Evolutionary conservation across 2,329 filamentous ascomycete genomes (phyloP).

Genomic region (Cordyceps cicadae): DNA sequence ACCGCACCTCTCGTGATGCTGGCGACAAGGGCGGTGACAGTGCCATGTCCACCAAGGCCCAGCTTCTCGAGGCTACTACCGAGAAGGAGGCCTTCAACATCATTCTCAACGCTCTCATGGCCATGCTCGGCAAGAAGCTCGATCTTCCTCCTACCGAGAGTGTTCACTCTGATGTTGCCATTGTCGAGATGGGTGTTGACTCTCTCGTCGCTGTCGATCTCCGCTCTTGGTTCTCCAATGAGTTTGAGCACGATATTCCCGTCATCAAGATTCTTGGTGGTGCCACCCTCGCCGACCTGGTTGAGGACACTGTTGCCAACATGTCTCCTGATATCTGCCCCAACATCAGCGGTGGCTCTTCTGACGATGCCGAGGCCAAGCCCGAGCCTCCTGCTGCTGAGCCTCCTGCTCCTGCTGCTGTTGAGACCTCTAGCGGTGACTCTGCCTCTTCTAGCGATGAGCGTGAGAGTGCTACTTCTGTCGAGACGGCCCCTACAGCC

Average conservation of each 20-base stretch:
- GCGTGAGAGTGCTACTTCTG: slow-evolving; percentile 7
- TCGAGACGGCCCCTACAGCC: slow-evolving; percentile 1
- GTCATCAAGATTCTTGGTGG: slow-evolving; percentile 37
- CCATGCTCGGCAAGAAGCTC: slow-evolving; percentile 13
- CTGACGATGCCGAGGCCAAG: slow-evolving; percentile 20
- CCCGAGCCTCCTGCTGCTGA: slow-evolving; percentile 18
- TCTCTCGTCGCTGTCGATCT: slow-evolving; percentile 27
- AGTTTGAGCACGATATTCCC: slow-evolving; percentile 34
- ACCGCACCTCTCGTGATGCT: slow-evolving; percentile 8
- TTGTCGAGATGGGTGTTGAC: slow-evolving; percentile 20
- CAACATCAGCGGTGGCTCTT: slow-evolving; percentile 6
- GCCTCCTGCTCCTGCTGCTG: slow-evolving; percentile 14
- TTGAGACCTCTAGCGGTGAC: slow-evolving; percentile 18
- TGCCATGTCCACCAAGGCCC: slow-evolving; percentile 1
- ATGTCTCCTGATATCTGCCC: slow-evolving; percentile 11
- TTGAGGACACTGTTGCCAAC: slow-evolving; percentile 11
- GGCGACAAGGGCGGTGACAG: slow-evolving; percentile 4
- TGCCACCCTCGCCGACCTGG: slow-evolving; percentile 16
- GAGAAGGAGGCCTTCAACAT: slow-evolving; percentile 10
- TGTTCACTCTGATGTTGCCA: slow-evolving; percentile 10
- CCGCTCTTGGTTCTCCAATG: slow-evolving; percentile 39
- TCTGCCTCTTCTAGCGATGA: slow-evolving; percentile 8
- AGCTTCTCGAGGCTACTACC: slow-evolving; percentile 12
- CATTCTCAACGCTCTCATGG: slow-evolving; percentile 12
- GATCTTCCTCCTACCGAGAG: slow-evolving; percentile 12